phyloP scores from a whole-genome alignment of 139 green algal genomes.

The Chlamydomonas eustigma region DNA sequence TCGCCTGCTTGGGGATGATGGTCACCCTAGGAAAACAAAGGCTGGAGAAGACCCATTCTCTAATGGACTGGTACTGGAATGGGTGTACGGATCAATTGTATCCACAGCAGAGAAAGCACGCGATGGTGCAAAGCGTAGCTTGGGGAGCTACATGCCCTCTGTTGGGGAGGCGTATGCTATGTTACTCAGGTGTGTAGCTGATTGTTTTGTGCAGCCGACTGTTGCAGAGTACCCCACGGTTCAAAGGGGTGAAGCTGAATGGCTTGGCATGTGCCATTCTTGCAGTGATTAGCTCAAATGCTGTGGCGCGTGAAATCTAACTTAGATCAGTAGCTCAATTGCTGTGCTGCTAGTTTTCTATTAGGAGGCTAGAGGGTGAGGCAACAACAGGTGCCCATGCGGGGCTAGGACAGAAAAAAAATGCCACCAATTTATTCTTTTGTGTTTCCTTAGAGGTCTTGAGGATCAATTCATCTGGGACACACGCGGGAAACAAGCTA shows the following conservation, averaged over 20 bases:
- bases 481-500: constrained; percentile 38
- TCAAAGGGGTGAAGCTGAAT: no score
- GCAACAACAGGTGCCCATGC: no score
- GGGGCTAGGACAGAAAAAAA: no score
- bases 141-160: constrained; percentile 41
- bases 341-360: no score
- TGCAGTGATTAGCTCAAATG: no score
- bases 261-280: no score
- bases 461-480: constrained; percentile 64
- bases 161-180: constrained; percentile 31
- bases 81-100: constrained; percentile 87
- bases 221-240: no score
- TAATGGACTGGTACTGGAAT: constrained; percentile 81
- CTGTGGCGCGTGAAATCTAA: no score
- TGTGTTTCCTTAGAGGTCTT: constrained; percentile 35
- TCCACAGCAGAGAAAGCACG: constrained; percentile 80
- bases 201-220: no score
- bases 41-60: constrained; percentile 51
- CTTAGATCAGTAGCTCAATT: no score
- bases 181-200: constrained; percentile 33
- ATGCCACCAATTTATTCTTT: no score
- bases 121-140: constrained; percentile 64
- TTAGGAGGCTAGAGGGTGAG: no score
- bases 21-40: constrained; percentile 59
- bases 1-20: constrained; percentile 73